A percentile compares a stretch with the other conserved stretches of the same genome.
These are phyloP conservation scores for Elaeagnus macrophylla DNA, from an alignment of 306 rosid species.

Conservation along the genomic window DNA sequence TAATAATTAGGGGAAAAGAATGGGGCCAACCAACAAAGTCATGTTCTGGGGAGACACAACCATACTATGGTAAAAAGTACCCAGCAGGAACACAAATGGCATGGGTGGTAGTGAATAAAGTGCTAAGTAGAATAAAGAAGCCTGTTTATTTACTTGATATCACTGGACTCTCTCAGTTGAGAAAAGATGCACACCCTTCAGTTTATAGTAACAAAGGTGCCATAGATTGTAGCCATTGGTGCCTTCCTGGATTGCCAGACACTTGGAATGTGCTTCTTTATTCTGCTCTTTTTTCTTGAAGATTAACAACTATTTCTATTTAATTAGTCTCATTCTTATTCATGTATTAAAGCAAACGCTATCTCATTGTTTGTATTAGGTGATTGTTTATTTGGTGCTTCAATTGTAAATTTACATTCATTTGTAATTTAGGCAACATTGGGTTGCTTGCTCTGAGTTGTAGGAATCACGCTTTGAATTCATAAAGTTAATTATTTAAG, in stretches of 20 bases:
- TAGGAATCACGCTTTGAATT: too few species aligned
- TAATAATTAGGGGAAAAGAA: constrained; percentile 60
- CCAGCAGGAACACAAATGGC: constrained; percentile 82
- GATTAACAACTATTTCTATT: background rate
- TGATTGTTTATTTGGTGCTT: too few species aligned
- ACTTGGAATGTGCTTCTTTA: constrained; percentile 79
- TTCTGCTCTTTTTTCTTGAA: constrained; percentile 51
- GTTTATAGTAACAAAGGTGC: constrained; percentile 45
- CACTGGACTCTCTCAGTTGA: constrained; percentile 58
- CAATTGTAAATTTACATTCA: too few species aligned
- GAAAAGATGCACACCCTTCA: constrained; percentile 88
- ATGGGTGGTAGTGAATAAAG: constrained; percentile 76
- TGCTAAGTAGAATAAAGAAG: constrained; percentile 46
- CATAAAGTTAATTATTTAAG: too few species aligned
- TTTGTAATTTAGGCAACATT: too few species aligned
- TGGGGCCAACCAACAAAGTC: constrained; percentile 76
- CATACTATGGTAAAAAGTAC: constrained; percentile 60
- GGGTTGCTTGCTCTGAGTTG: too few species aligned
- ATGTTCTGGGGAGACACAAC: constrained; percentile 53
- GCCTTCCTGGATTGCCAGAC: constrained; percentile 92
- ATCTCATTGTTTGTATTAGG: too few species aligned
- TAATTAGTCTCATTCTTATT: background rate
- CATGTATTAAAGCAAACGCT: background rate
- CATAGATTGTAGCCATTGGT: constrained; percentile 92
- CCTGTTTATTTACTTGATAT: constrained; percentile 74